Evolutionary conservation across 176 grass and related monocot genomes (phyloP), one percentile per base, ranked within the genome.

Genomic region (Avena insularis): DNA sequence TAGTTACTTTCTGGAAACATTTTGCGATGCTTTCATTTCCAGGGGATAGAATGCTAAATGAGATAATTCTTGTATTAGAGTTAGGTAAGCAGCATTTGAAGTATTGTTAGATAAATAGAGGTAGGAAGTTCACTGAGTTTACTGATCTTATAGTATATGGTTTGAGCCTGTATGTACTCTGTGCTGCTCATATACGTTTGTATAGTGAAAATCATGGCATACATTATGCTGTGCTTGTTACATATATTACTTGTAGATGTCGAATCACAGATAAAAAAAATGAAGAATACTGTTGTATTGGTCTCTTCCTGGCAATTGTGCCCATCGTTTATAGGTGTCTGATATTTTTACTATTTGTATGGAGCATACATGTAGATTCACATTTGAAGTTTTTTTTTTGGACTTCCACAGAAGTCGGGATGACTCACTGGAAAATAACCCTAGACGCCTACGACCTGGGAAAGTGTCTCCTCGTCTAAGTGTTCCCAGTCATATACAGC

Each of bases 381-480:
- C 14, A 77, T 23, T 53, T 86, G 60, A 29, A 11, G 16, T 70
- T 54, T 23, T 3, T 47, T 15, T 85, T 79, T 54, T 67, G 57
- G 47, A 85, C 19, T 77, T 85, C 38, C 14, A 25, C 85, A 98
- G 94, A 87, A 91, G 76, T 79, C 69, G 62, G 77, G 92, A 88
- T 80, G 96, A 90, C 19, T 74, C 63, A 20, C 53, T 79, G 8
- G 83, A 77, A 84, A 89, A 86, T 84, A 96, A 96, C 19, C 88
- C 70, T 82, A 96, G 91, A 80, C 77, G 65, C 75, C 82, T 96
- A 50, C 89, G 5, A 85, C 96, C 92, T 75, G 96, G 94, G 71
- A 91, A 96, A 88, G 82, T 98, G 73, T 98, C 89, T 80, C 96
- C 93, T 90, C 86, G 83, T 77, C 85, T 98, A 70, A 92, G 65